These are phyloP conservation scores for Alternaria ethzedia DNA, from an alignment of 2,329 filamentous ascomycete species.

Conservation along the genomic window DNA sequence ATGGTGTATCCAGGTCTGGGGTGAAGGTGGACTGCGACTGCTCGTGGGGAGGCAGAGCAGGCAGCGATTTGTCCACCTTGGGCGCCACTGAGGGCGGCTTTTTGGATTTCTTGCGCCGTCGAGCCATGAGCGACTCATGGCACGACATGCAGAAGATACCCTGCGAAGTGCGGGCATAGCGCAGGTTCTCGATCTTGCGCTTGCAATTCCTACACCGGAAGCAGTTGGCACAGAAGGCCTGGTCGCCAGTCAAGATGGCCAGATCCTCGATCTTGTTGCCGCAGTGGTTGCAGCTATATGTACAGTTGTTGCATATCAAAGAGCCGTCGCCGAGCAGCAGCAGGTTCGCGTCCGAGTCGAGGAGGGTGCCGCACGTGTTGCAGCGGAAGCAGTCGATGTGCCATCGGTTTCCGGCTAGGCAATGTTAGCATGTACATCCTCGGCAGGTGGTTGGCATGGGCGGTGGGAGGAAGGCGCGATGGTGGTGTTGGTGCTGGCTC, in stretches of 20 bases:
- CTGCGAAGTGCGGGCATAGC: slow-evolving; percentile 96
- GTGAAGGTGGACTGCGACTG: slow-evolving; percentile 65
- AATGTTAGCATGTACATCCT: slow-evolving; percentile 31
- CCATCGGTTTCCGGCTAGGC: slow-evolving; percentile 89
- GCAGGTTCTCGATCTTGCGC: slow-evolving; percentile 96
- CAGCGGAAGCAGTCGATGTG: slow-evolving; percentile 99
- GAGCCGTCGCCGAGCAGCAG: slow-evolving; percentile 96
- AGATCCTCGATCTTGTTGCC: slow-evolving; percentile 98
- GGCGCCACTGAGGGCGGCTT: slow-evolving; percentile 51
- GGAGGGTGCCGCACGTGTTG: slow-evolving; percentile 91
- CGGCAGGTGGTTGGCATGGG: neutral
- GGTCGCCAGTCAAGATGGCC: slow-evolving; percentile 95
- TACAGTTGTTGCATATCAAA: slow-evolving; percentile 98
- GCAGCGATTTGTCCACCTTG: slow-evolving; percentile 88
- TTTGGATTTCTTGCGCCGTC: slow-evolving; percentile 85
- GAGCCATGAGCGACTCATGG: slow-evolving; percentile 94
- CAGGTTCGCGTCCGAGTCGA: slow-evolving; percentile 97
- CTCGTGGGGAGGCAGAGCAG: slow-evolving; percentile 78
- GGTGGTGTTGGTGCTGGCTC: slow-evolving; percentile 7
- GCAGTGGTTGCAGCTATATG: slow-evolving; percentile 97
- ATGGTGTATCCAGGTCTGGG: slow-evolving; percentile 62
- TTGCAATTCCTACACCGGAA: slow-evolving; percentile 99
- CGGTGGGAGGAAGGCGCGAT: slow-evolving; percentile 19
- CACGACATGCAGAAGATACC: slow-evolving; percentile 99
- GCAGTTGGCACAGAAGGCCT: slow-evolving; percentile 96